Evolutionary conservation across 305 asterid species (phyloP).

Genomic region (Ajuga reptans): DNA sequence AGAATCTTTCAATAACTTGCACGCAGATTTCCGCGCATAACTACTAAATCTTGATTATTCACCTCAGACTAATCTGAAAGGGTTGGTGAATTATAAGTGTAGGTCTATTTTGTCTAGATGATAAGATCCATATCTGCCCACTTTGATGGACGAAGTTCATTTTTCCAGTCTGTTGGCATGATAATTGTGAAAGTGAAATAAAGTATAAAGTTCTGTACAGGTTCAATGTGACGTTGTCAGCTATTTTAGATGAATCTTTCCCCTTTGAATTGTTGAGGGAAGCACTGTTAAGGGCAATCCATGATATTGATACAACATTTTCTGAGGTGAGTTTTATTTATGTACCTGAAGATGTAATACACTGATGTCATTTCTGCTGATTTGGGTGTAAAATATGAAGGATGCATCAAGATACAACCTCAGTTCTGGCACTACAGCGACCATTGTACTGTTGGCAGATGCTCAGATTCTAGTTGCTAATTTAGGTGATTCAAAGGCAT

Average conservation of each 20-base stretch:
- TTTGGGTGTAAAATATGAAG: slow-evolving; percentile 40
- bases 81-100: neutral
- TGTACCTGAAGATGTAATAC: slow-evolving; percentile 10
- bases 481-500: slow-evolving; percentile 93
- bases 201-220: slow-evolving; percentile 30
- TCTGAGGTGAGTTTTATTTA: slow-evolving; percentile 43
- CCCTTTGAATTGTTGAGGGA: slow-evolving; percentile 81
- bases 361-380: slow-evolving; percentile 21
- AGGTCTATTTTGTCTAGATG: slow-evolving; percentile 1
- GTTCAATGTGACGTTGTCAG: slow-evolving; percentile 62
- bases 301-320: slow-evolving; percentile 68
- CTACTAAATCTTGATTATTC: neutral
- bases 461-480: slow-evolving; percentile 83
- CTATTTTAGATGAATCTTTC: slow-evolving; percentile 59
- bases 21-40: neutral
- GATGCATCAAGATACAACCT: slow-evolving; percentile 65
- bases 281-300: slow-evolving; percentile 80
- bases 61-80: neutral
- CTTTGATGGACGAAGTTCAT: neutral
- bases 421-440: slow-evolving; percentile 85
- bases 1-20: neutral
- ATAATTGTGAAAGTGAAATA: neutral
- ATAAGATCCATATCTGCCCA: neutral
- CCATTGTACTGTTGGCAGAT: slow-evolving; percentile 70
- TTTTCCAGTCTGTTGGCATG: neutral